phyloP scores from a whole-genome alignment of 225 moss, liverwort and hornwort species.

The Polytrichum formosum region DNA sequence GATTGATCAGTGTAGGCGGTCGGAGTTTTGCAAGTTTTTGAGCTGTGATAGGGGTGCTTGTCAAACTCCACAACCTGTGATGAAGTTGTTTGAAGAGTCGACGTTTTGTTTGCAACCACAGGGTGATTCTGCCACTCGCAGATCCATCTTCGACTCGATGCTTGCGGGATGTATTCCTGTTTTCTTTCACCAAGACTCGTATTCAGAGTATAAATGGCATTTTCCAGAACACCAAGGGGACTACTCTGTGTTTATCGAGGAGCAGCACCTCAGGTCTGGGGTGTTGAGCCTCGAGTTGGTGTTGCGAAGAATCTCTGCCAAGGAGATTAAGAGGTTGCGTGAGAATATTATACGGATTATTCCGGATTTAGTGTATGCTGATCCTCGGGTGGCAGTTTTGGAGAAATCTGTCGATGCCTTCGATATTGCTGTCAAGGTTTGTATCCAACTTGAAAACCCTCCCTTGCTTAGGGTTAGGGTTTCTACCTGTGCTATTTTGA shows the following conservation, averaged over 20 bases:
- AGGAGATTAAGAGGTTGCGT: slow-evolving; percentile 15
- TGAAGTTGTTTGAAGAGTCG: slow-evolving; percentile 46
- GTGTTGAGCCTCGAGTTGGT: slow-evolving; percentile 27
- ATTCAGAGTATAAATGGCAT: slow-evolving; percentile 41
- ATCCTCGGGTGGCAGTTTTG: slow-evolving; percentile 20
- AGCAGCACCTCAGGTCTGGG: slow-evolving; percentile 24
- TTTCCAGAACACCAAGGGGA: slow-evolving; percentile 32
- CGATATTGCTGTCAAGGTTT: slow-evolving; percentile 41
- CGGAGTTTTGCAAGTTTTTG: slow-evolving; percentile 25
- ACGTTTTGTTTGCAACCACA: slow-evolving; percentile 45
- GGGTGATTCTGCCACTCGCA: slow-evolving; percentile 42
- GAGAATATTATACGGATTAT: slow-evolving; percentile 32
- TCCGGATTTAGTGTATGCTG: slow-evolving; percentile 44
- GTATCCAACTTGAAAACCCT: too few relatives aligned
- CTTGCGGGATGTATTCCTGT: slow-evolving; percentile 59
- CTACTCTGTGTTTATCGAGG: slow-evolving; percentile 36
- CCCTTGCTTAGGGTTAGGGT: too few relatives aligned
- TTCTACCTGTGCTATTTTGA: too few relatives aligned
- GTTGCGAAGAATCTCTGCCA: slow-evolving; percentile 10
- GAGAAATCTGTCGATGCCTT: slow-evolving; percentile 39
- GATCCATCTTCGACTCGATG: slow-evolving; percentile 59
- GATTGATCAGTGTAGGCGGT: slow-evolving; percentile 41
- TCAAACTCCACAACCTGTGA: slow-evolving; percentile 38
- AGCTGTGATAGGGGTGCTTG: slow-evolving; percentile 40
- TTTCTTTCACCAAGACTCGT: slow-evolving; percentile 47